phyloP scores from a whole-genome alignment of 2,329 filamentous ascomycete genomes.

The Alternaria sp. region DNA sequence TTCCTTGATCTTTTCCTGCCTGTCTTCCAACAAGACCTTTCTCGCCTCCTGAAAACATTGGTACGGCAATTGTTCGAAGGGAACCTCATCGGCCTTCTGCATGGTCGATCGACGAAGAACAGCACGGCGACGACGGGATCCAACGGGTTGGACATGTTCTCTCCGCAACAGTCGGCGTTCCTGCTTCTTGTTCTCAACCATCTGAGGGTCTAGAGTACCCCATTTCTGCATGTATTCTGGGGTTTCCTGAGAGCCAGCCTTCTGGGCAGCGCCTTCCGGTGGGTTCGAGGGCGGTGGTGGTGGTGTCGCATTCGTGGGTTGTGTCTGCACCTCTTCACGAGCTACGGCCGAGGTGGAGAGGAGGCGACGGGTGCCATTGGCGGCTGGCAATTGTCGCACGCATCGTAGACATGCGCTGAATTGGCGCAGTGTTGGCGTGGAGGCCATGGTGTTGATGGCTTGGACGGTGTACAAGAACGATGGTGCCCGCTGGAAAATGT shows the following conservation, averaged over 20 bases:
- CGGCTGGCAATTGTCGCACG: constrained; percentile 42
- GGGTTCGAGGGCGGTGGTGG: constrained; percentile 29
- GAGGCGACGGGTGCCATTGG: constrained; percentile 49
- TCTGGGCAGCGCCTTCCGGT: constrained; percentile 19
- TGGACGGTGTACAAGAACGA: constrained; percentile 10
- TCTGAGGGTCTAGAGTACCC: constrained; percentile 44
- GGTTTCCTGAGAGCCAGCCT: constrained; percentile 17
- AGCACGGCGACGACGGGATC: constrained; percentile 80
- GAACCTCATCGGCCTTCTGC: constrained; percentile 70
- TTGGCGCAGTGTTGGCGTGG: constrained; percentile 45
- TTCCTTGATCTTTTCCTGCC: constrained; percentile 78
- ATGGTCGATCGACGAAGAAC: constrained; percentile 46
- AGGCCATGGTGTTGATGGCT: constrained; percentile 41
- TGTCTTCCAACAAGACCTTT: constrained; percentile 80
- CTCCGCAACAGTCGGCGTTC: constrained; percentile 74
- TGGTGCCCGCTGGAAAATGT: constrained; percentile 30
- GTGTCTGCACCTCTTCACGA: constrained; percentile 55
- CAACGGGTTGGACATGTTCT: constrained; percentile 73
- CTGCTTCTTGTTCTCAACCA: constrained; percentile 54
- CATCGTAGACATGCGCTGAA: constrained; percentile 47
- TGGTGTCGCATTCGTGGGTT: constrained; percentile 28
- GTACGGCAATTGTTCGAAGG: constrained; percentile 94
- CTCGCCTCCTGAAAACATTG: constrained; percentile 98
- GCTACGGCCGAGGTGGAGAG: constrained; percentile 58
- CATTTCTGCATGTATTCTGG: constrained; percentile 49